These are phyloP conservation scores for Nakazawaea sp. DNA, from an alignment of 805 yeast species.

Conservation along the genomic window DNA sequence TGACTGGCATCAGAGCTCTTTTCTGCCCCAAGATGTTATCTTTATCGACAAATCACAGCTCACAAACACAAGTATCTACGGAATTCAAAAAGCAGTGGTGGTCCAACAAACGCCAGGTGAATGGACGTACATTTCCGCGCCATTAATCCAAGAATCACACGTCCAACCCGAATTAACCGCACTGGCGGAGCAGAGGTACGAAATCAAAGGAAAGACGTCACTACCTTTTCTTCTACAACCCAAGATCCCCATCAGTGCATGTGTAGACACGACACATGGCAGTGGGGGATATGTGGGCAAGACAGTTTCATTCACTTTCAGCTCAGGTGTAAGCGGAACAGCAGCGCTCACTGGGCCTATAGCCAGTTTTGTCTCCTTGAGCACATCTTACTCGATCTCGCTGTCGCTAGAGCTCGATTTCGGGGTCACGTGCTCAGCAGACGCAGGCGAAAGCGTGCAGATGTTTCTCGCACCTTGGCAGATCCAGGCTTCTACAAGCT, in stretches of 20 bases:
- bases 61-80: too few relatives aligned
- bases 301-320: background rate
- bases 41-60: too few relatives aligned
- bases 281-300: slow-evolving; percentile 8
- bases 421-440: slow-evolving; percentile 4
- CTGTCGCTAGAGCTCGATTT: slow-evolving; percentile 1
- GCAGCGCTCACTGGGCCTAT: slow-evolving; percentile 2
- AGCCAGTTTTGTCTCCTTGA: background rate
- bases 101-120: background rate
- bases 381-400: background rate
- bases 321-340: slow-evolving; percentile 3
- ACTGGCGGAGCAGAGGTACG: background rate
- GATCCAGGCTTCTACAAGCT: background rate
- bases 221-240: slow-evolving; percentile 2
- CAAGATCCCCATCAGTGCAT: slow-evolving; percentile 5
- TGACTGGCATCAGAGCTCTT: too few relatives aligned
- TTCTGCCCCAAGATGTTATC: too few relatives aligned
- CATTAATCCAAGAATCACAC: background rate
- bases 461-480: slow-evolving; percentile 9
- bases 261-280: slow-evolving; percentile 7
- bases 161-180: background rate
- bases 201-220: slow-evolving; percentile 2
- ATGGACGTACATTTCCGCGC: background rate
- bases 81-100: too few relatives aligned
- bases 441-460: slow-evolving; percentile 10